Base-by-base conservation (phyloP, 352 stramenopile species). In the Pythium dissotocum region DNA sequence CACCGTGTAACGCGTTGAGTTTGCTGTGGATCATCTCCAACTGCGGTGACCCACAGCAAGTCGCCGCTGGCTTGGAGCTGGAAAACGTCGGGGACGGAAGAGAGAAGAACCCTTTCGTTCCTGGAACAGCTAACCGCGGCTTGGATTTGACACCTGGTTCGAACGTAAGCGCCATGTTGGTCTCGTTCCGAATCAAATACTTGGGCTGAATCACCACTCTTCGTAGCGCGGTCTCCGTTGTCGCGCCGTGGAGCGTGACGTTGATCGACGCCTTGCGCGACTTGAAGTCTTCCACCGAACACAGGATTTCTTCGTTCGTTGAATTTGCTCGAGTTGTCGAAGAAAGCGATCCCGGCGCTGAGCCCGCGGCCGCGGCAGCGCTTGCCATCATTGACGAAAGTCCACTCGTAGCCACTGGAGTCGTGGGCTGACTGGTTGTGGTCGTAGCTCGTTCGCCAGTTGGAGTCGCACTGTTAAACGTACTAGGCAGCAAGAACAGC, bases 11-110 rank as follows among this genome's bases (percentile, higher is more conserved):
- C 1, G 77, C 67, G 56, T 93, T 93, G 0, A 94, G 46, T 40
- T 94, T 94, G 0, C 73, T 75, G 53, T 94, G 86, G 46, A 94
- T 89, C 58, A 79, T 77, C 55, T 94, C 86, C 6, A 93, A 71
- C 26, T 90, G 79, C 6, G 77, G 61, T 8, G 82, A 88, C 0
- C 77, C 78, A 40, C 82, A 91, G 51, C 84, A 93, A 30, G 73
- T 71, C 0, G 74, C 51, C 0, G 58, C 49, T 49, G 78, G 66
- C 61, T 91, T 91, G 32, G 75, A 83, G 46, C 70, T 58, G 12
- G 62, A 67, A 61, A 67, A 69, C 6, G 79, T 73, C 8, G 63
- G 49, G 35, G 67, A 58, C 8, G 79, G 77, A 28, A 94, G 56
- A 3, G 77, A 73, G 49, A 90, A 92, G 66, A 92, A 83, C 6